Evolutionary conservation across 2,329 filamentous ascomycete species (phyloP), one percentile per base, ranked within the genome.

Genomic region (Parafenestella ontariensis): DNA sequence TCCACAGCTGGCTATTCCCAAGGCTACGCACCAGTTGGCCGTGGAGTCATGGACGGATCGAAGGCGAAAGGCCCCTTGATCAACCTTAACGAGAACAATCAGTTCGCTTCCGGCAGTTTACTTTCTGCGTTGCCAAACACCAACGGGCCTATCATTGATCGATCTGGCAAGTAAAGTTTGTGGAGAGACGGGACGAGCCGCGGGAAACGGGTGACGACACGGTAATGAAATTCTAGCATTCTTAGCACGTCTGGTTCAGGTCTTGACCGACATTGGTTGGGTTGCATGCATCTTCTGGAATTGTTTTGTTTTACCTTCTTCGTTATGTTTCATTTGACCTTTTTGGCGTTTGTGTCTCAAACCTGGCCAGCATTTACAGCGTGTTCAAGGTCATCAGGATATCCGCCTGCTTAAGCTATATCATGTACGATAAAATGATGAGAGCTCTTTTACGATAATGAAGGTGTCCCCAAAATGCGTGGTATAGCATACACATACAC

Each of bases 41-140:
- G 76, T 47, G 80, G 79, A 2, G 78, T 80, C 15, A 77, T 78
- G 69, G 78, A 79, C 60, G 79, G 77, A 10, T 74, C 72, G 17
- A 76, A 74, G 48, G 79, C 78, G 17, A 74, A 66, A 46, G 78
- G 78, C 2, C 79, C 80, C 0, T 73, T 82, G 75, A 55, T 82
- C 8, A 75, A 81, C 58, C 59, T 80, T 18, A 70, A 70, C 20
- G 77, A 76, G 26, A 70, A 74, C 45, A 73, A 74, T 34, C 65
- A 72, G 57, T 83, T 82, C 60, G 78, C 74, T 9, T 67, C 76
- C 29, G 80, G 77, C 21, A 84, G 81, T 61, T 73, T 84, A 48
- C 75, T 83, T 13, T 78, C 81, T 44, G 72, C 75, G 51, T 73
- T 78, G 17, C 66, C 69, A n/a, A 64, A 68, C 26, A 49, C 68